These are phyloP conservation scores for Nothophytophthora sp. DNA, from an alignment of 352 stramenopile genomes.

Conservation along the genomic window DNA sequence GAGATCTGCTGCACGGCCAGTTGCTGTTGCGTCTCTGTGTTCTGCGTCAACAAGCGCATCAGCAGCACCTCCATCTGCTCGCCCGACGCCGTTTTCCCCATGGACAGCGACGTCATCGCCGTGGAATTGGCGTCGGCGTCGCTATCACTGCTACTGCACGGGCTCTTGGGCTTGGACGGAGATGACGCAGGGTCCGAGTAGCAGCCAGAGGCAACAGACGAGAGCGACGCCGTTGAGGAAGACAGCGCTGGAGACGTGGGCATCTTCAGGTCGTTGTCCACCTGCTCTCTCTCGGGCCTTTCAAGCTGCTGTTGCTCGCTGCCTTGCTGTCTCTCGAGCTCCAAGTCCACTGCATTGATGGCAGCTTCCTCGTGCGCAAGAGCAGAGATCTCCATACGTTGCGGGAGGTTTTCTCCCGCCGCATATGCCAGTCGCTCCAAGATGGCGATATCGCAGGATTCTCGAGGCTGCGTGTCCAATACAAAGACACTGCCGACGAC, in stretches of 20 bases:
- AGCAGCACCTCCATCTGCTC: conserved; percentile 74
- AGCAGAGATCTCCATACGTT: background rate
- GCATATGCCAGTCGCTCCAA: conserved; percentile 65
- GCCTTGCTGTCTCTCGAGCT: conserved; percentile 10
- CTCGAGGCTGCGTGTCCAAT: conserved; percentile 73
- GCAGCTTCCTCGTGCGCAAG: background rate
- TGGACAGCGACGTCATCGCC: conserved; percentile 27
- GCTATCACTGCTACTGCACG: background rate
- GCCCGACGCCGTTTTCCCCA: conserved; percentile 22
- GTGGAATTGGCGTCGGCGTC: conserved; percentile 11
- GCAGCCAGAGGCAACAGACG: conserved; percentile 9
- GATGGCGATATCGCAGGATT: conserved; percentile 69
- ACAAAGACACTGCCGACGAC: conserved; percentile 81
- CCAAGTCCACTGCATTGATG: conserved; percentile 3
- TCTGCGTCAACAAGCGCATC: conserved; percentile 81
- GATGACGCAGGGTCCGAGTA: conserved; percentile 8
- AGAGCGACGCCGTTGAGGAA: conserved; percentile 41
- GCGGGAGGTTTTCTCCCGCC: conserved; percentile 57
- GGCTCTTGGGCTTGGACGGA: conserved; percentile 7
- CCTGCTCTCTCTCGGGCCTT: conserved; percentile 16
- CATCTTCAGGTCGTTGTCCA: background rate
- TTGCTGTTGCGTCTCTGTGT: conserved; percentile 84
- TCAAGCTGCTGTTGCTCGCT: conserved; percentile 6
- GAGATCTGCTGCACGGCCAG: conserved; percentile 76
- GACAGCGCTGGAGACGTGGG: conserved; percentile 20